phyloP scores from a whole-genome alignment of 352 stramenopile genomes.

The Phytophthora megakarya region DNA sequence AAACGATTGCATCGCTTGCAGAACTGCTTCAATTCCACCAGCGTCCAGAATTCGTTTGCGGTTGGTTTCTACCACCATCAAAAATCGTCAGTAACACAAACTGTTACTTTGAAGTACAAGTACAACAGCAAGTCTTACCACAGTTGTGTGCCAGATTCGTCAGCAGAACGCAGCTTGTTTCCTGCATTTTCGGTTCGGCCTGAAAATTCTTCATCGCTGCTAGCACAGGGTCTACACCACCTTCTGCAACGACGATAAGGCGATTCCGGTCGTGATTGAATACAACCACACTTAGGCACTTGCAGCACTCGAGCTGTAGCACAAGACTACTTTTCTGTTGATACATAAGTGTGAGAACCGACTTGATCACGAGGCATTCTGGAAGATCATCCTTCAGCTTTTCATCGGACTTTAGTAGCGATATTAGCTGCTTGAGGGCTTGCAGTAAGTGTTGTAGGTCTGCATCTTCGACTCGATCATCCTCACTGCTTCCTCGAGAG shows the following conservation, averaged over 20 bases:
- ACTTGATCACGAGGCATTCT: conserved; percentile 62
- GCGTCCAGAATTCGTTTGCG: conserved; percentile 71
- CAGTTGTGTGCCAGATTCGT: conserved; percentile 90
- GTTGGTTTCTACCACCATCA: conserved; percentile 70
- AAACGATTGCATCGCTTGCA: conserved; percentile 87
- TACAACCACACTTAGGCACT: conserved; percentile 75
- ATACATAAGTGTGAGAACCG: conserved; percentile 68
- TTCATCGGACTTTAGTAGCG: conserved; percentile 54
- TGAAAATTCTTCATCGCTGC: conserved; percentile 65
- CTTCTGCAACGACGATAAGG: conserved; percentile 69
- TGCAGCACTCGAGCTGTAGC: conserved; percentile 80
- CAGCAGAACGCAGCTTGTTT: conserved; percentile 73
- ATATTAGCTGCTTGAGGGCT: conserved; percentile 52
- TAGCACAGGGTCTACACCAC: conserved; percentile 60
- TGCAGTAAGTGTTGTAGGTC: conserved; percentile 42
- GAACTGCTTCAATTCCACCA: conserved; percentile 77
- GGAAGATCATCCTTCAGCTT: conserved; percentile 81
- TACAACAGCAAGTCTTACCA: conserved; percentile 31
- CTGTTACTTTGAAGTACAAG: too few species aligned
- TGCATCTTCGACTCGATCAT: conserved; percentile 14
- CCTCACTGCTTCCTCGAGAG: conserved; percentile 17
- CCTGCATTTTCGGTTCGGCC: conserved; percentile 65
- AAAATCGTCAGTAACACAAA: conserved; percentile 1
- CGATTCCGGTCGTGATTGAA: conserved; percentile 83
- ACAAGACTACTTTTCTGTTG: conserved; percentile 49